A percentile compares a stretch with the other conserved stretches of the same genome.
Evolutionary conservation across 2,329 filamentous ascomycete genomes (phyloP).

Genomic region (Alternaria viburni): DNA sequence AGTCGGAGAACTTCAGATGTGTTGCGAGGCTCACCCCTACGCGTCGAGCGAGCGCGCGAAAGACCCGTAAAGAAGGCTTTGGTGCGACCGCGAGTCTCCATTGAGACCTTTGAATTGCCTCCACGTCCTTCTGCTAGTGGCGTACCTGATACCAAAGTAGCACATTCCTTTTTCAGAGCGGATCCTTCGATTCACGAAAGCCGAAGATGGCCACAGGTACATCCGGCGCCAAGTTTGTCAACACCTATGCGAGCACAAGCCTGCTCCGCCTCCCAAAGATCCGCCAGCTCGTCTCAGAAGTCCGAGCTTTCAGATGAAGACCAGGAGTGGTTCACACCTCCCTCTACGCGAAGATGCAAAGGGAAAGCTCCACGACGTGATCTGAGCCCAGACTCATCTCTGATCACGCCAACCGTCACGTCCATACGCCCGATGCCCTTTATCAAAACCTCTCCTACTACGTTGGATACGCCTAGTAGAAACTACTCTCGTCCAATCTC

Average conservation of each 20-base stretch:
- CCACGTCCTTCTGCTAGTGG: neutral
- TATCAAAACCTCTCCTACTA: neutral
- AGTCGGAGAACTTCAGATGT: slow-evolving; percentile 8
- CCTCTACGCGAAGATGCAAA: slow-evolving; percentile 11
- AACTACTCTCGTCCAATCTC: neutral
- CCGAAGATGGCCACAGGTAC: slow-evolving; percentile 4
- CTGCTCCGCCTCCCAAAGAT: neutral
- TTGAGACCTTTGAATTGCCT: slow-evolving; percentile 26
- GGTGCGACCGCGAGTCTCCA: slow-evolving; percentile 23
- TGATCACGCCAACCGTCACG: neutral
- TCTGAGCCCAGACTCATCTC: neutral
- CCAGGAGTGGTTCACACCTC: slow-evolving; percentile 24
- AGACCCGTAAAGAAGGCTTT: slow-evolving; percentile 8
- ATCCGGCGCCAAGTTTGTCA: neutral
- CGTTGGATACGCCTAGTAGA: neutral
- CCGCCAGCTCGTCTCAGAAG: slow-evolving; percentile 4
- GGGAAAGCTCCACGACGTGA: neutral
- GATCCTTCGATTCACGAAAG: neutral
- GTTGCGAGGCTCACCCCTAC: slow-evolving; percentile 9
- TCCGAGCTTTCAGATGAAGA: slow-evolving; percentile 10
- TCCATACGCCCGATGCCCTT: neutral
- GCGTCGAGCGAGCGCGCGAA: neutral
- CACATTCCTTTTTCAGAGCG: neutral
- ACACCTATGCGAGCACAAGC: neutral
- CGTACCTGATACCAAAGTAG: neutral